These are phyloP conservation scores for Acacia pycnantha DNA, from an alignment of 331 rosid genomes.

Conservation along the genomic window DNA sequence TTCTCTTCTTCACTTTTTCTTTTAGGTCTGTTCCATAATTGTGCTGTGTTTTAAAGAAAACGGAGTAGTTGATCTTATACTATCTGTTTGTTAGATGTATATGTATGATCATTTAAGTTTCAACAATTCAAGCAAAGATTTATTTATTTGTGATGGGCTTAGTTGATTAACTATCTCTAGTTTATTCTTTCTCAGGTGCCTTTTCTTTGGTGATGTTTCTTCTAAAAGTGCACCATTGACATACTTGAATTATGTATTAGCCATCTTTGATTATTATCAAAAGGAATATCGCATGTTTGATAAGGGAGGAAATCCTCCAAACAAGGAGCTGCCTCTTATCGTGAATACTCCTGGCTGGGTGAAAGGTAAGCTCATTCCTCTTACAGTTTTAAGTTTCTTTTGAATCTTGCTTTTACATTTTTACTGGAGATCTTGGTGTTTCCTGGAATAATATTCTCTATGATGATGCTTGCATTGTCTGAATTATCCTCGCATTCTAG, in stretches of 20 bases:
- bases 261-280: conserved; percentile 60
- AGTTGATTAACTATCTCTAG: conserved; percentile 16
- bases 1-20: background rate
- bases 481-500: conserved; percentile 41
- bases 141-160: conserved; percentile 24
- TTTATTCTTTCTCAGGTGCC: conserved; percentile 53
- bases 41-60: background rate
- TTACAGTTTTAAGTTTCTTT: conserved; percentile 15
- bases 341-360: conserved; percentile 95
- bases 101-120: background rate
- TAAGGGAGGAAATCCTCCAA: conserved; percentile 53
- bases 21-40: background rate
- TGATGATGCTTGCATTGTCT: conserved; percentile 1
- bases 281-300: conserved; percentile 41
- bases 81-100: background rate
- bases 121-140: background rate
- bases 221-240: conserved; percentile 67
- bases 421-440: background rate
- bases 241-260: conserved; percentile 48
- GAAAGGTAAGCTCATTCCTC: conserved; percentile 51
- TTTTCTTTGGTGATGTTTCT: conserved; percentile 88
- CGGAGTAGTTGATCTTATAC: conserved; percentile 2
- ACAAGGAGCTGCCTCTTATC: conserved; percentile 67
- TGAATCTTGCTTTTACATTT: conserved; percentile 9
- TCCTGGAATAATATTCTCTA: background rate